Base-by-base conservation (phyloP, 495 filamentous ascomycete genomes). In the Penicillium cosmopolitanum region DNA sequence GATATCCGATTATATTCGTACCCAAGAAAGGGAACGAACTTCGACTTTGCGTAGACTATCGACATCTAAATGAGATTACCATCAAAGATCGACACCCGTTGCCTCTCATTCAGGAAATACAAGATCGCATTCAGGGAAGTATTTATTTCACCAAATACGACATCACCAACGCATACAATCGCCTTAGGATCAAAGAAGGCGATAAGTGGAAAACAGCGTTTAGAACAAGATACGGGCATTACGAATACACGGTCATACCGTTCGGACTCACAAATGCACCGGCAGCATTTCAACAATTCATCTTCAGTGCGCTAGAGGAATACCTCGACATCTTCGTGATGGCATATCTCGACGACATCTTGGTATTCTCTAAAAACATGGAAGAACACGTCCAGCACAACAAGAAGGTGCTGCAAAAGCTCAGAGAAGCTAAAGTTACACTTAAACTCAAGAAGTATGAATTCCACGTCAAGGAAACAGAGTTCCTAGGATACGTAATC, bases 171-270 rank as follows among this genome's bases (percentile, higher is more conserved):
- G 53, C 13, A n/a, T 63, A 57, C 50, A 36, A 63, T 18, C 28
- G 46, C 35, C 16, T 69, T 1, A 3, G 36, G 31, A 64, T 64
- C n/a, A 40, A 50, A 15, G 4, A 31, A 18, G 65, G 57, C 2
- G 19, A 60, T 6, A 65, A 80, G 40, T 74, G 60, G 60, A 66
- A 71, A 40, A 81, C 65, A 0, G 70, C 60, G 1, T 80, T 80
- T 58, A 23, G 57, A 9, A 78, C 67, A 0, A 19, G 56, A n/a
- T 71, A 66, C 23, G 64, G 66, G 0, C 44, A 69, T 1, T 79
- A 50, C 36, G 38, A 78, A 42, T 69, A 62, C 16, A n/a, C 16
- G 43, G 67, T 65, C 10, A 64, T 64, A 13, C 60, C 57, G 1
- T 68, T 68, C 44, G 60, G 62, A 5, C 61, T 67, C 1, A 48